These are phyloP conservation scores for Aspergillus sclerotioniger DNA, from an alignment of 495 filamentous ascomycete genomes.

Conservation along the genomic window DNA sequence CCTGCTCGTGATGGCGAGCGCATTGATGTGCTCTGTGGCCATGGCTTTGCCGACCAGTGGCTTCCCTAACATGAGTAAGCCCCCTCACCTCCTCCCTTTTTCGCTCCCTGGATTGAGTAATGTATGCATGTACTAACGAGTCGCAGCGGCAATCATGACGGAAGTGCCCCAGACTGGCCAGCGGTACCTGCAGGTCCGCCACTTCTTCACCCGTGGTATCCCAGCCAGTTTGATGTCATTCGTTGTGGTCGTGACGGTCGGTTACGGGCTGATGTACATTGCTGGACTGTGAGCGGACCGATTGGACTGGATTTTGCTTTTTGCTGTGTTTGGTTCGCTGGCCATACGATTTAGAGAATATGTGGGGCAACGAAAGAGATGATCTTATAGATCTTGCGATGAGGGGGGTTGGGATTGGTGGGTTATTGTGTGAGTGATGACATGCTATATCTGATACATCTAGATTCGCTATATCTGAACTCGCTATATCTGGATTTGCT, in stretches of 20 bases:
- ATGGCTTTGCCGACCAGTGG: constrained; percentile 95
- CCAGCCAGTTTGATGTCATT: constrained; percentile 80
- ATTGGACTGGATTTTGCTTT: too few relatives aligned
- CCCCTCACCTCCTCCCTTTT: constrained; percentile 10
- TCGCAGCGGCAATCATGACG: constrained; percentile 94
- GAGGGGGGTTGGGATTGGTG: too few relatives aligned
- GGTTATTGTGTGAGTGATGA: too few relatives aligned
- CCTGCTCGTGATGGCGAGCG: constrained; percentile 83
- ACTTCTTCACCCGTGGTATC: constrained; percentile 89
- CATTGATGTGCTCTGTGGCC: constrained; percentile 65
- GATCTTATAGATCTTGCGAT: too few relatives aligned
- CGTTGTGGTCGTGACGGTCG: constrained; percentile 76
- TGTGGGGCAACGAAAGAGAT: too few relatives aligned
- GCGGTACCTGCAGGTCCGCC: constrained; percentile 85
- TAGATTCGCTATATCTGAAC: too few relatives aligned
- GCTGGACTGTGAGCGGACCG: constrained; percentile 59
- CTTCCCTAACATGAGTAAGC: constrained; percentile 99
- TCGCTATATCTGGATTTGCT: too few relatives aligned
- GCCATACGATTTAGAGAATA: too few relatives aligned
- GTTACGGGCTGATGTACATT: constrained; percentile 83
- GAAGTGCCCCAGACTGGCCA: constrained; percentile 89
- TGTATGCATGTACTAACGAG: constrained; percentile 19
- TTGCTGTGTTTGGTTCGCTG: too few relatives aligned
- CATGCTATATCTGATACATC: too few relatives aligned
- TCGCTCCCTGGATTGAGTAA: not conserved